phyloP scores from a whole-genome alignment of 352 stramenopile species.

The Phytopythium chamaehyphon region DNA sequence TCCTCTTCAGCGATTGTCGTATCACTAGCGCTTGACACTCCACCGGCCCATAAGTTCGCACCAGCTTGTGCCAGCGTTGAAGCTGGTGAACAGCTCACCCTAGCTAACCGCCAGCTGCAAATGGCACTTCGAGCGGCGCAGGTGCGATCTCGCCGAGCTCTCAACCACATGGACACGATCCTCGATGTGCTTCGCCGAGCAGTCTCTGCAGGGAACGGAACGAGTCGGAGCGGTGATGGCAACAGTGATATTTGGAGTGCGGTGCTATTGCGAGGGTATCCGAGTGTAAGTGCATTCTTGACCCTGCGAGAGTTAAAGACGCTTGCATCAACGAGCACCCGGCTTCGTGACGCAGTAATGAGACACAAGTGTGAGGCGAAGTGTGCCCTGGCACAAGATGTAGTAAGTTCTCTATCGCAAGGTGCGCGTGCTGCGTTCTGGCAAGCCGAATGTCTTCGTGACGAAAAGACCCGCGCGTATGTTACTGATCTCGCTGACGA shows the following conservation, averaged over 20 bases:
- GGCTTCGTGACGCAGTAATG: slow-evolving; percentile 19
- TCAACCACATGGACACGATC: slow-evolving; percentile 57
- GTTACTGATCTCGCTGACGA: slow-evolving; percentile 51
- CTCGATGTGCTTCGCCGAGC: slow-evolving; percentile 43
- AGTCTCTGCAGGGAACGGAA: slow-evolving; percentile 10
- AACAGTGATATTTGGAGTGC: slow-evolving; percentile 20
- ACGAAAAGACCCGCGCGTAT: slow-evolving; percentile 42
- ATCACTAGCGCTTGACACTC: slow-evolving; percentile 40
- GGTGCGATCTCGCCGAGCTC: slow-evolving; percentile 40
- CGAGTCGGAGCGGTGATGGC: neutral
- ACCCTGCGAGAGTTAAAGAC: slow-evolving; percentile 39
- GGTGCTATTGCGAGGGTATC: slow-evolving; percentile 14
- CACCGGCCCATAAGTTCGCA: slow-evolving; percentile 62
- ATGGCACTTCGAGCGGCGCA: slow-evolving; percentile 71
- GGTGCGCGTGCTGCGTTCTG: slow-evolving; percentile 31
- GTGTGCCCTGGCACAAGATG: slow-evolving; percentile 21
- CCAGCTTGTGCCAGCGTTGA: slow-evolving; percentile 50
- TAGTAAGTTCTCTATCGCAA: neutral
- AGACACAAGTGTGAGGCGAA: slow-evolving; percentile 21
- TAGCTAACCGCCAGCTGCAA: slow-evolving; percentile 60
- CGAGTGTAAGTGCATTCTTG: slow-evolving; percentile 21
- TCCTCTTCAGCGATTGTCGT: slow-evolving; percentile 16
- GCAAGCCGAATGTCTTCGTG: slow-evolving; percentile 41
- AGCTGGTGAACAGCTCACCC: slow-evolving; percentile 51
- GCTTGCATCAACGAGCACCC: slow-evolving; percentile 28